Conservation (phyloP, 495 filamentous ascomycete species). For the Cercophora scortea region DNA sequence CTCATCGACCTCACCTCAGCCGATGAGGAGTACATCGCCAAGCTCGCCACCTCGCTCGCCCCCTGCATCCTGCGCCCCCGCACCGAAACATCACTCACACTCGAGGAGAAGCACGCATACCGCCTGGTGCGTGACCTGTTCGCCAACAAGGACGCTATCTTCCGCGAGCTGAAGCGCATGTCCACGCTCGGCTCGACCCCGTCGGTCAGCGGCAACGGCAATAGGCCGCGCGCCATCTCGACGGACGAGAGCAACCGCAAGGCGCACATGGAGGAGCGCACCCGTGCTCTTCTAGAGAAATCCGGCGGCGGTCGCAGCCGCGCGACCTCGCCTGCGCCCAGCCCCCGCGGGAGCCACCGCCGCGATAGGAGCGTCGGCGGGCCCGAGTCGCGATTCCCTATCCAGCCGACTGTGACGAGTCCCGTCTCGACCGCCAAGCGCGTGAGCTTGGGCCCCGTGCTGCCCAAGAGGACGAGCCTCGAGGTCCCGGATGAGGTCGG, state of each 20-base stretch:
- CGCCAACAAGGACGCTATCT: conserved; percentile 87
- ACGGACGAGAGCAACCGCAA: conserved; percentile 95
- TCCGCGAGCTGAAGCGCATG: conserved; percentile 91
- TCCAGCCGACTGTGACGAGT: conserved; percentile 58
- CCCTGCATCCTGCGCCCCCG: conserved; percentile 85
- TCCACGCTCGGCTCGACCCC: conserved; percentile 55
- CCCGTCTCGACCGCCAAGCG: conserved; percentile 41
- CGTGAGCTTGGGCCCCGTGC: conserved; percentile 24
- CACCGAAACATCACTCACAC: conserved; percentile 77
- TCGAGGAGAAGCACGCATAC: conserved; percentile 90
- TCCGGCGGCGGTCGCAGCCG: conserved; percentile 51
- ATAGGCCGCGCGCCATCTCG: conserved; percentile 79
- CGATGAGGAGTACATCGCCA: conserved; percentile 74
- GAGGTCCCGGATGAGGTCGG: conserved; percentile 37
- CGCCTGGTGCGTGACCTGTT: conserved; percentile 91
- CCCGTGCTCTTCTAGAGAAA: conserved; percentile 69
- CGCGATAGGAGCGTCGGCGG: conserved; percentile 78
- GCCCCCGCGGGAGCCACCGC: conserved; percentile 44
- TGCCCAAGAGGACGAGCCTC: conserved; percentile 38
- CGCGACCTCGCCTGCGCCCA: conserved; percentile 65
- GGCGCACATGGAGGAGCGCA: conserved; percentile 85
- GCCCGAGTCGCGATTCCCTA: conserved; percentile 77
- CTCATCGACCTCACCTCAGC: conserved; percentile 95
- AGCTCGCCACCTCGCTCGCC: conserved; percentile 70
- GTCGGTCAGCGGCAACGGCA: conserved; percentile 34